phyloP scores from a whole-genome alignment of 768 basidiomycete species.

The Mycena pura region DNA sequence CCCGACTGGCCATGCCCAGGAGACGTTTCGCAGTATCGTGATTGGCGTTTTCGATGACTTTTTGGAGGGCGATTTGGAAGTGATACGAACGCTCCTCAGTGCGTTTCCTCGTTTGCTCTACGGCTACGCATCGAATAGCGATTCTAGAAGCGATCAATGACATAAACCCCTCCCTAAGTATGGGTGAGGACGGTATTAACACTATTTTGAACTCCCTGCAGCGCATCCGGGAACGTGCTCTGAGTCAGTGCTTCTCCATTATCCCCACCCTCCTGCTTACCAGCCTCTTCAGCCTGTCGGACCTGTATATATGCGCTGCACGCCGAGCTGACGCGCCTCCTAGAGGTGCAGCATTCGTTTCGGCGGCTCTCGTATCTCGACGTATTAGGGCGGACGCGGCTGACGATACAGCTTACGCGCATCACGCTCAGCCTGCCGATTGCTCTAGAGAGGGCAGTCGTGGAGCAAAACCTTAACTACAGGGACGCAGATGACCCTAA shows the following conservation, averaged over 20 bases:
- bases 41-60: slow-evolving; percentile 82
- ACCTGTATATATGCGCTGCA: slow-evolving; percentile 79
- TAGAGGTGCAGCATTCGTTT: slow-evolving; percentile 82
- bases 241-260: slow-evolving; percentile 56
- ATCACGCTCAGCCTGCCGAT: slow-evolving; percentile 79
- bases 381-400: slow-evolving; percentile 73
- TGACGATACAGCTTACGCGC: slow-evolving; percentile 79
- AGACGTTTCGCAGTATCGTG: slow-evolving; percentile 79
- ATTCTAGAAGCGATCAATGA: slow-evolving; percentile 74
- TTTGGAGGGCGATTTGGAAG: slow-evolving; percentile 86
- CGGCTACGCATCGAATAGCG: background rate
- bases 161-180: slow-evolving; percentile 76
- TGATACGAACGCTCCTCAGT: slow-evolving; percentile 80
- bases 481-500: background rate
- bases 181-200: slow-evolving; percentile 82
- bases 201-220: slow-evolving; percentile 74
- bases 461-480: slow-evolving; percentile 46
- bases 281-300: slow-evolving; percentile 63
- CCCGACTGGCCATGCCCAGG: slow-evolving; percentile 68
- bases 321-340: slow-evolving; percentile 73
- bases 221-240: slow-evolving; percentile 73
- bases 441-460: slow-evolving; percentile 72
- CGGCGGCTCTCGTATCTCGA: slow-evolving; percentile 80
- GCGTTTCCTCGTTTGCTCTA: slow-evolving; percentile 35
- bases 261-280: background rate